These are phyloP conservation scores for Liquidambar formosana DNA, from an alignment of 164 flowering plant species.

Conservation along the genomic window DNA sequence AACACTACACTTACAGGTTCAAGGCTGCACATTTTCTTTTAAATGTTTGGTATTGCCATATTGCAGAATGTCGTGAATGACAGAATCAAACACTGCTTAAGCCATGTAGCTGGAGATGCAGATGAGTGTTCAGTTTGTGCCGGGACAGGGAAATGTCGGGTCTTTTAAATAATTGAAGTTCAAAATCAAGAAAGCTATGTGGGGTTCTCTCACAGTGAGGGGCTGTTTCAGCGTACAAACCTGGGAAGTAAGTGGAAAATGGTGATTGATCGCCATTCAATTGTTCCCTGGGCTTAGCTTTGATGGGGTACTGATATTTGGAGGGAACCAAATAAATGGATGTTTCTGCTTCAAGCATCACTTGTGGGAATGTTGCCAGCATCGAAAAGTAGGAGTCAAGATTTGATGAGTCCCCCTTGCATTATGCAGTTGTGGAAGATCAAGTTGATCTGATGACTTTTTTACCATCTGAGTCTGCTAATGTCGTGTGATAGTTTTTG, in stretches of 20 bases:
- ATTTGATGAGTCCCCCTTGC: too few relatives aligned
- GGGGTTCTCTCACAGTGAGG: background rate
- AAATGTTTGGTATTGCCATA: background rate
- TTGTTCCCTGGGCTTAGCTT: too few relatives aligned
- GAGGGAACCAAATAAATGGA: too few relatives aligned
- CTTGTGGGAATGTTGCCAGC: too few relatives aligned
- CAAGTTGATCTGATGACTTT: too few relatives aligned
- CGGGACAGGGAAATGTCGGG: constrained; percentile 74
- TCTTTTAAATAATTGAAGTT: constrained; percentile 14
- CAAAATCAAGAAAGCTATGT: background rate
- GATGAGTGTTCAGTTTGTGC: constrained; percentile 78
- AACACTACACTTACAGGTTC: background rate
- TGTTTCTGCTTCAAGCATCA: too few relatives aligned
- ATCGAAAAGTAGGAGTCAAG: too few relatives aligned
- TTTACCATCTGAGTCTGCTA: too few relatives aligned
- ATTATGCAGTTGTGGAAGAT: too few relatives aligned
- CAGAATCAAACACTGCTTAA: constrained; percentile 71
- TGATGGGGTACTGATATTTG: too few relatives aligned
- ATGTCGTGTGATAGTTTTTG: too few relatives aligned
- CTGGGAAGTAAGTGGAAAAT: background rate
- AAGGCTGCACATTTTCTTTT: background rate
- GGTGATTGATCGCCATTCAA: too few relatives aligned
- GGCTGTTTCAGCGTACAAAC: background rate
- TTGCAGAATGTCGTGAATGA: constrained; percentile 88
- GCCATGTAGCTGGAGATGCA: constrained; percentile 73